Conservation (phyloP, 805 yeast genomes). For the Sugiyamaella americana region DNA sequence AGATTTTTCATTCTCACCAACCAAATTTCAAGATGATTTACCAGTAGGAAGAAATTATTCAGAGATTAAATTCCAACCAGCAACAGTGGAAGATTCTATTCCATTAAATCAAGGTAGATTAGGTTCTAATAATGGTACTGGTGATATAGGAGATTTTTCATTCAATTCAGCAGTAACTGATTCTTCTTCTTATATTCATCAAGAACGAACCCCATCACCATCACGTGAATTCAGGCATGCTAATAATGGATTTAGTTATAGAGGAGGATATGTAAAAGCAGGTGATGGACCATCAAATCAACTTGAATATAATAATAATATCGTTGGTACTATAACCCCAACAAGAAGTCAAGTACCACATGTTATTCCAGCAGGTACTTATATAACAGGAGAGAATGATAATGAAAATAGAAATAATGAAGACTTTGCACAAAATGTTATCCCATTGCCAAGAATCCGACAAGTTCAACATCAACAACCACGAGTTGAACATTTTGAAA, state of each 20-base stretch:
- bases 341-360: not conserved
- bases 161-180: slow-evolving; percentile 5
- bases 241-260: slow-evolving; percentile 1
- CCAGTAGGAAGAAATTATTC: slow-evolving; percentile 11
- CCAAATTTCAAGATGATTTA: slow-evolving; percentile 7
- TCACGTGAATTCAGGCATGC: slow-evolving; percentile 13
- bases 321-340: not conserved
- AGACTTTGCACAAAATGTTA: slow-evolving; percentile 28
- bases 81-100: slow-evolving; percentile 11
- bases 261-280: slow-evolving; percentile 5
- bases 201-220: slow-evolving; percentile 15
- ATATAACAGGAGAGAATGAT: slow-evolving; percentile 23
- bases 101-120: slow-evolving; percentile 7
- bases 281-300: slow-evolving; percentile 6
- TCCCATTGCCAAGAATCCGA: slow-evolving; percentile 26
- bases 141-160: slow-evolving; percentile 3
- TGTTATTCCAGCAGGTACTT: slow-evolving; percentile 28
- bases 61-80: slow-evolving; percentile 19
- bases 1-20: slow-evolving; percentile 12
- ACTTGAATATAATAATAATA: not conserved
- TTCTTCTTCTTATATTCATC: slow-evolving; percentile 5
- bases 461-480: slow-evolving; percentile 1
- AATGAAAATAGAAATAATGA: not conserved
- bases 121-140: not conserved
- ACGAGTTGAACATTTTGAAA: not conserved